Evolutionary conservation across 345 rosid species (phyloP).

Genomic region (Gossypium longicalyx): DNA sequence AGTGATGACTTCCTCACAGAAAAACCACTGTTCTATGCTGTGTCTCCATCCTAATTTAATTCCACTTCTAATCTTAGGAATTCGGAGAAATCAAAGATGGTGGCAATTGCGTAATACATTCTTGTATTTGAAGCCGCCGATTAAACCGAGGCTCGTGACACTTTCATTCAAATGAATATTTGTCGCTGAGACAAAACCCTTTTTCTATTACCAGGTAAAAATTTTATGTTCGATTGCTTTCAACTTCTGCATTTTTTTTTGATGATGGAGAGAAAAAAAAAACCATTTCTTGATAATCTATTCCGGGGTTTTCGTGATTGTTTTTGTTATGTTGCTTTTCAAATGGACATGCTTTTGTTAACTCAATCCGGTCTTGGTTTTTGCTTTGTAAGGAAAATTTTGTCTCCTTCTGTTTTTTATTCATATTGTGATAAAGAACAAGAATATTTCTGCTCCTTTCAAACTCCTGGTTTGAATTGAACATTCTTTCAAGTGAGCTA

Average conservation of each 20-base stretch:
- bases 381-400: neutral
- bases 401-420: neutral
- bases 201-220: neutral
- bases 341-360: neutral
- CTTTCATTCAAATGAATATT: neutral
- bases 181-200: neutral
- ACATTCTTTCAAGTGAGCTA: neutral
- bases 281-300: neutral
- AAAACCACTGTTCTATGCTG: neutral
- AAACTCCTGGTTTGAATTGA: neutral
- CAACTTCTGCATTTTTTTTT: neutral
- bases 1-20: neutral
- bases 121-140: neutral
- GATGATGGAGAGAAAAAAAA: neutral
- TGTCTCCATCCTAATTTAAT: neutral
- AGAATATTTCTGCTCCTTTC: neutral
- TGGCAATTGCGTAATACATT: neutral
- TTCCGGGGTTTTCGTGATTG: neutral
- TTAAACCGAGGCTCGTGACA: neutral
- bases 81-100: neutral
- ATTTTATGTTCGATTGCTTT: neutral
- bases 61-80: neutral
- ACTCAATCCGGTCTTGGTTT: neutral
- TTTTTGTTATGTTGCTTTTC: neutral
- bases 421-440: neutral